Percentiles rank a stretch among this genome's conserved stretches.
These are phyloP conservation scores for Thermothielavioides terrestris DNA, from an alignment of 495 filamentous ascomycete genomes.

Conservation along the genomic window DNA sequence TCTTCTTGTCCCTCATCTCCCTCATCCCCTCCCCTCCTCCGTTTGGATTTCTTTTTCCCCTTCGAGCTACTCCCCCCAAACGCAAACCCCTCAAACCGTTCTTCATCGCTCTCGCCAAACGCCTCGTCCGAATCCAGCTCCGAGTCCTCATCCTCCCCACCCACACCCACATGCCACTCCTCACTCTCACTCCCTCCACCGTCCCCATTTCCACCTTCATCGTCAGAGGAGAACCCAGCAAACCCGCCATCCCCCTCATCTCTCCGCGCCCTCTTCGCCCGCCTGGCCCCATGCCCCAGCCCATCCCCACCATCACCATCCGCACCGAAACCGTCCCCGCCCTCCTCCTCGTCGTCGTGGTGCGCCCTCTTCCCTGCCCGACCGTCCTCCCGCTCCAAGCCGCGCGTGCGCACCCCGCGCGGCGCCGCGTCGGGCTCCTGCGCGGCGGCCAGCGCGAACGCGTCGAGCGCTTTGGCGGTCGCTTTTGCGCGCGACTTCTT, in stretches of 20 bases:
- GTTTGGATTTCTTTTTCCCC: slow-evolving; percentile 24
- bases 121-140: slow-evolving; percentile 91
- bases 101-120: slow-evolving; percentile 81
- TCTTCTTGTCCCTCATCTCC: slow-evolving; percentile 53
- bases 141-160: slow-evolving; percentile 66
- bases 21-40: slow-evolving; percentile 30
- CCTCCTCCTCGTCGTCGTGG: slow-evolving; percentile 37
- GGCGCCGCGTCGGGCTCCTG: slow-evolving; percentile 36
- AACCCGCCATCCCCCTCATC: slow-evolving; percentile 40
- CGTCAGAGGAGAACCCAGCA: slow-evolving; percentile 28
- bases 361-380: no score
- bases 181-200: slow-evolving; percentile 73
- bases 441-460: slow-evolving; percentile 72
- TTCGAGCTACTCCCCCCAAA: slow-evolving; percentile 60
- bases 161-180: slow-evolving; percentile 71
- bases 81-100: slow-evolving; percentile 65
- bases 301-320: slow-evolving; percentile 44
- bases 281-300: slow-evolving; percentile 35
- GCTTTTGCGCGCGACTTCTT: slow-evolving; percentile 37
- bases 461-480: slow-evolving; percentile 60
- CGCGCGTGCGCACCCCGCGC: slow-evolving; percentile 35
- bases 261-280: slow-evolving; percentile 36
- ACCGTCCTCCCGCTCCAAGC: slow-evolving; percentile 29
- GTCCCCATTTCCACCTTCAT: slow-evolving; percentile 30
- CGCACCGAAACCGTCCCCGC: slow-evolving; percentile 47